phyloP scores from a whole-genome alignment of 2,329 filamentous ascomycete genomes.

The Laburnicola sp. region DNA sequence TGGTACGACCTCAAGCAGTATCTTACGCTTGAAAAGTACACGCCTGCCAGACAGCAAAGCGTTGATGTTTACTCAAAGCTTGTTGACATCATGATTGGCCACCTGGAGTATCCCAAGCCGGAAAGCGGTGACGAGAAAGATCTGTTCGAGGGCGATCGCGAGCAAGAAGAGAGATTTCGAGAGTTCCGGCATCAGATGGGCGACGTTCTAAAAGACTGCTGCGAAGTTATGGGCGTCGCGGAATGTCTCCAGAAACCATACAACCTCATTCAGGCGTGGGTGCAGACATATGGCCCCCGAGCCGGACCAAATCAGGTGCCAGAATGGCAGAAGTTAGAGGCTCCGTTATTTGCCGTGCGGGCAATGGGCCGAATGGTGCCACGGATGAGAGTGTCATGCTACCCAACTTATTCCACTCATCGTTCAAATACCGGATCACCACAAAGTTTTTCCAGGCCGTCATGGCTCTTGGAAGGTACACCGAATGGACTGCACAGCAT shows the following conservation, averaged over 20 bases:
- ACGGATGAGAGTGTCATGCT: constrained; percentile 82
- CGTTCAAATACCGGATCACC: constrained; percentile 90
- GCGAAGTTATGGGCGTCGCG: constrained; percentile 91
- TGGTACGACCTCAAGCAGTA: constrained; percentile 99
- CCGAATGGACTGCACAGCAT: constrained; percentile 95
- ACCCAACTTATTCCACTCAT: constrained; percentile 91
- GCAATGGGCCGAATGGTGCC: constrained; percentile 97
- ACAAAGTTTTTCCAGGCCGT: constrained; percentile 99
- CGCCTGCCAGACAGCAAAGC: constrained; percentile 74
- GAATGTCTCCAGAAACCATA: constrained; percentile 91
- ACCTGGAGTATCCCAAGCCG: constrained; percentile 81
- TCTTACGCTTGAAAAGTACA: constrained; percentile 86
- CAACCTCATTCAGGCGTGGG: constrained; percentile 84
- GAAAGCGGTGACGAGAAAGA: constrained; percentile 76
- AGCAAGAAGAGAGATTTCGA: constrained; percentile 94
- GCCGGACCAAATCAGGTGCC: constrained; percentile 76
- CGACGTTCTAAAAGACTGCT: constrained; percentile 95
- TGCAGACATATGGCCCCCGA: constrained; percentile 75
- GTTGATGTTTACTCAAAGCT: constrained; percentile 84
- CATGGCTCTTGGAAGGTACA: constrained; percentile 95
- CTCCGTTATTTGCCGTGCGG: constrained; percentile 90
- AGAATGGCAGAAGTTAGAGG: constrained; percentile 95
- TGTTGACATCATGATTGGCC: constrained; percentile 89
- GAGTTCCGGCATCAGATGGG: constrained; percentile 97
- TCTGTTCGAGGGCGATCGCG: constrained; percentile 91